A percentile compares a stretch with the other conserved stretches of the same genome.
Conservation (phyloP, 2,329 filamentous ascomycete genomes). For the Zelopaecilomyces penicillatus region DNA sequence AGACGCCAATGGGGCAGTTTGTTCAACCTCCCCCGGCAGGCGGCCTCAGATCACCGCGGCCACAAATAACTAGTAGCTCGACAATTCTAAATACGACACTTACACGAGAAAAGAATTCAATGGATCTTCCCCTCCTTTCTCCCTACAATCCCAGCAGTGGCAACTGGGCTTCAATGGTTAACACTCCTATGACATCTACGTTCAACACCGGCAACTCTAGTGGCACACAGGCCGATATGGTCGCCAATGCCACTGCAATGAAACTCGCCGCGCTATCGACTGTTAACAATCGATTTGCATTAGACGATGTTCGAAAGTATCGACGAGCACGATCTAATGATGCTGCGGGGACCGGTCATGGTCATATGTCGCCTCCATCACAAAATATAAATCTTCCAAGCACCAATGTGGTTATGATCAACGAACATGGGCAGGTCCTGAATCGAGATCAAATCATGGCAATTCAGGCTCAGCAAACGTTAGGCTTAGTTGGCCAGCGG, state of each 20-base stretch:
- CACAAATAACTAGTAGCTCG: conserved; percentile 55
- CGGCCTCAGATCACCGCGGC: conserved; percentile 70
- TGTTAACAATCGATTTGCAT: conserved; percentile 93
- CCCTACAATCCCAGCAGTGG: conserved; percentile 73
- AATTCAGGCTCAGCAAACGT: conserved; percentile 60
- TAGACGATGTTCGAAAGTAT: conserved; percentile 96
- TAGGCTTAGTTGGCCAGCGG: conserved; percentile 57
- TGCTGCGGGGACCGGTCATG: conserved; percentile 53
- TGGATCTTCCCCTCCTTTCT: conserved; percentile 78
- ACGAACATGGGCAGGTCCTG: conserved; percentile 82
- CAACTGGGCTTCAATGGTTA: conserved; percentile 98
- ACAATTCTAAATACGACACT: conserved; percentile 81
- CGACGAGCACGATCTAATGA: conserved; percentile 86
- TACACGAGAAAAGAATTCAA: conserved; percentile 53
- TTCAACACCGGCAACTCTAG: conserved; percentile 54
- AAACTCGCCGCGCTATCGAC: conserved; percentile 94
- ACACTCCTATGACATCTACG: conserved; percentile 88
- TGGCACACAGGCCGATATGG: conserved; percentile 83
- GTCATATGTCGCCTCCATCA: conserved; percentile 58
- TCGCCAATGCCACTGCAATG: conserved; percentile 98
- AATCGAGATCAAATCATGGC: conserved; percentile 78
- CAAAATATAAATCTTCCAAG: conserved; percentile 56
- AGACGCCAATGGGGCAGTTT: conserved; percentile 89
- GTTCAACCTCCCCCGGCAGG: conserved; percentile 69
- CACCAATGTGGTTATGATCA: conserved; percentile 85